Evolutionary conservation across 345 rosid species (phyloP).

Genomic region (Salix suchowensis): DNA sequence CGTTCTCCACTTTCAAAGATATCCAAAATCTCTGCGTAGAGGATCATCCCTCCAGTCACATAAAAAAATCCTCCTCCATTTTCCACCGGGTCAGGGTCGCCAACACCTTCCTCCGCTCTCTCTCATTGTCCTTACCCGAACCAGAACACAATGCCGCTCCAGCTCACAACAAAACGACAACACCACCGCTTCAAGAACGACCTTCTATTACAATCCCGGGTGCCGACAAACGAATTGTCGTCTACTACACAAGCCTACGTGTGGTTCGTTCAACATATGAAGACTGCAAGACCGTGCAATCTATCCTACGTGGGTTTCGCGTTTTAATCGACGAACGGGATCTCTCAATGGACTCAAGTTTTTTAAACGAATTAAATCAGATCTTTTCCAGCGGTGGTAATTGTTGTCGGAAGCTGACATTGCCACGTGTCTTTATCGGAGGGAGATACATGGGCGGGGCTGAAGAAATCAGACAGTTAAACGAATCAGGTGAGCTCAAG

Average conservation of each 20-base stretch:
- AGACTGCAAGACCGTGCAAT: slow-evolving; percentile 54
- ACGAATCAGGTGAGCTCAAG: slow-evolving; percentile 89
- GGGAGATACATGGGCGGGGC: slow-evolving; percentile 85
- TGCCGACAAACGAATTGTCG: slow-evolving; percentile 38
- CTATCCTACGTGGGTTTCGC: slow-evolving; percentile 50
- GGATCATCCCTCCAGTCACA: slow-evolving; percentile 21
- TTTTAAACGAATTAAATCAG: slow-evolving; percentile 48
- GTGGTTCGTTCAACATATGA: slow-evolving; percentile 70
- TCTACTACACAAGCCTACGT: slow-evolving; percentile 78
- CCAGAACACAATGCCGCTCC: not conserved
- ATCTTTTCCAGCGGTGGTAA: slow-evolving; percentile 28
- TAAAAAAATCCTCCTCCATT: slow-evolving; percentile 30
- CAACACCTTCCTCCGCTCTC: slow-evolving; percentile 36
- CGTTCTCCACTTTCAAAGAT: slow-evolving; percentile 21
- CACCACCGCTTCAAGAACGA: not conserved
- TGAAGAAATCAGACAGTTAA: slow-evolving; percentile 63
- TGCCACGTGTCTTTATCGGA: slow-evolving; percentile 79
- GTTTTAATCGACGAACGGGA: slow-evolving; percentile 73
- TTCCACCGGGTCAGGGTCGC: slow-evolving; percentile 63
- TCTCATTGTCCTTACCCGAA: slow-evolving; percentile 13
- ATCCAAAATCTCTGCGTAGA: slow-evolving; percentile 7
- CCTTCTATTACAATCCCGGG: slow-evolving; percentile 15
- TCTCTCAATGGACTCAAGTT: slow-evolving; percentile 58
- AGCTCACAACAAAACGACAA: not conserved
- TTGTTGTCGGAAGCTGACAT: slow-evolving; percentile 17